Evolutionary conservation across 176 grass and related monocot species (phyloP).

Genomic region (Oropetium thomaeum): DNA sequence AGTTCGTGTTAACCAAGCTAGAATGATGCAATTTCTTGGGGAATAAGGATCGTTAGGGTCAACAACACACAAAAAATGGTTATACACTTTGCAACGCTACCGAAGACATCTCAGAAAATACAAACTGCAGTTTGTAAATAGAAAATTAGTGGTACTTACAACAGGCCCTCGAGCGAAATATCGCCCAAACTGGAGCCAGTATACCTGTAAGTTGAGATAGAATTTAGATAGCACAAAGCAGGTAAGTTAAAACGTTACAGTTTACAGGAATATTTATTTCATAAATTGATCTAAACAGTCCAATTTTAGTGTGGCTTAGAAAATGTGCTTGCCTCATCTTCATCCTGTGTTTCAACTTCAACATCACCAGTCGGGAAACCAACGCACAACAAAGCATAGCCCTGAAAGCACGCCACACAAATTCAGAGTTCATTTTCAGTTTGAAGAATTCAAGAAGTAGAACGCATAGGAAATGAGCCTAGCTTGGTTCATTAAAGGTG

Average conservation of each 20-base stretch:
- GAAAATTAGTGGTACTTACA: constrained; percentile 46
- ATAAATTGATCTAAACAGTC: not conserved
- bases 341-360: constrained; percentile 97
- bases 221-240: not conserved
- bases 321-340: constrained; percentile 70
- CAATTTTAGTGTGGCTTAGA: not conserved
- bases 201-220: constrained; percentile 52
- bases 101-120: not conserved
- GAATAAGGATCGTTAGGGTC: not conserved
- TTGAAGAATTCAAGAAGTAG: not conserved
- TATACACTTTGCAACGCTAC: not conserved
- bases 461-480: too few relatives aligned
- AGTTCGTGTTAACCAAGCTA: constrained; percentile 14
- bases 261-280: constrained; percentile 23
- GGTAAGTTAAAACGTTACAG: not conserved
- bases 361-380: constrained; percentile 83
- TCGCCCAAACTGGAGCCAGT: constrained; percentile 96
- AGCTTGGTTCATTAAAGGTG: too few relatives aligned
- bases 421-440: constrained; percentile 11
- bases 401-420: constrained; percentile 45
- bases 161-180: constrained; percentile 94
- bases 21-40: not conserved
- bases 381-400: constrained; percentile 95
- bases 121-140: not conserved
- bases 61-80: not conserved